These are phyloP conservation scores for Eimeria sp. DNA, from an alignment of 169 alveolate species.

Conservation along the genomic window DNA sequence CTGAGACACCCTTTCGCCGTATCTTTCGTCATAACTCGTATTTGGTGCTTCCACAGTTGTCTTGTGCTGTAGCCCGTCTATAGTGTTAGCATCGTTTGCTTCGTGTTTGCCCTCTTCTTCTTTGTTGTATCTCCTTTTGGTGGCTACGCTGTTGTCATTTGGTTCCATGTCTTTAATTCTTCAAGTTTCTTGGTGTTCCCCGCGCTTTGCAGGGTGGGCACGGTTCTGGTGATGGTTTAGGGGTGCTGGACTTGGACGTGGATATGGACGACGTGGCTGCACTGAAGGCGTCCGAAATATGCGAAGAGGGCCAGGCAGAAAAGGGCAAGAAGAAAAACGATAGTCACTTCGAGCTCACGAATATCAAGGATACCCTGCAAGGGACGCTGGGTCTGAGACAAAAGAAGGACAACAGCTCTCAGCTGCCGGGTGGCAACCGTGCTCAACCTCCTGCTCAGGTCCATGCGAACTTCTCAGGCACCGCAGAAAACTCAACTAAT, in stretches of 20 bases:
- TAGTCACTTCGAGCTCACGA: constrained; percentile 42
- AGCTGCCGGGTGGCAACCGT: constrained; percentile 34
- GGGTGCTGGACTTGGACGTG: constrained; percentile 47
- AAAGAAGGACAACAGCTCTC: constrained; percentile 11
- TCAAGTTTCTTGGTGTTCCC: not conserved
- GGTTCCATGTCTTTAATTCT: not conserved
- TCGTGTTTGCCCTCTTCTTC: not conserved
- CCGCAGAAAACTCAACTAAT: not conserved
- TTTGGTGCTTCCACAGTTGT: not conserved
- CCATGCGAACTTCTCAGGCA: not conserved
- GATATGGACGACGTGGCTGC: constrained; percentile 72
- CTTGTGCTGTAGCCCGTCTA: not conserved
- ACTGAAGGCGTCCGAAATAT: constrained; percentile 36
- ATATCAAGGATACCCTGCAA: constrained; percentile 36
- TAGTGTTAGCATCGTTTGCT: not conserved
- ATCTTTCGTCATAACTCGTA: not conserved
- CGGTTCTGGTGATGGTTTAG: constrained; percentile 47
- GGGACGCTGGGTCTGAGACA: constrained; percentile 68
- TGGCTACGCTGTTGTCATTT: not conserved
- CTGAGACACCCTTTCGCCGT: too few species aligned
- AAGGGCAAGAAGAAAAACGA: constrained; percentile 10
- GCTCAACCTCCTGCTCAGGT: constrained; percentile 13
- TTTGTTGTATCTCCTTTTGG: not conserved
- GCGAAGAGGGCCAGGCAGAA: constrained; percentile 15
- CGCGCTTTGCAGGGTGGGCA: constrained; percentile 33